Evolutionary conservation across 2,329 filamentous ascomycete genomes (phyloP), one percentile per base, ranked within the genome.

Genomic region (Colletotrichum neosansevieriae): DNA sequence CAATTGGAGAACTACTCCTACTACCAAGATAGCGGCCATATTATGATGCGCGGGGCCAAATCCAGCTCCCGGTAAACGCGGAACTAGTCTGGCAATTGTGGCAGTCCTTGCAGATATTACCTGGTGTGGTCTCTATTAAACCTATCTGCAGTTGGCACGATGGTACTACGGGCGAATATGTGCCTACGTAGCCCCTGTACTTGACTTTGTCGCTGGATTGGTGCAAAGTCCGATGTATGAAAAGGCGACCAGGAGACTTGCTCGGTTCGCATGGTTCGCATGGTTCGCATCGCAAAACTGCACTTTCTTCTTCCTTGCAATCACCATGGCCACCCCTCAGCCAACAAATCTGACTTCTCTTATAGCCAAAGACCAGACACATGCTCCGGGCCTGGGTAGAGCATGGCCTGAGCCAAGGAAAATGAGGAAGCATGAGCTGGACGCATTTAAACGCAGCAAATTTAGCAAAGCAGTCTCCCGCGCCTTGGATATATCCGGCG

Each of bases 391-490:
- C 34, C 34, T 36, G 2, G 34, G 34, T 4, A 36, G 34, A 4
- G 6, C 1, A 7, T 5, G 3, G 3, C 21, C 3, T 2, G 3
- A 2, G 2, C 21, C 3, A 21, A 21, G 3, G 21, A 2, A 21
- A 21, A 21, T 21, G 3, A 21, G 21, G n/a, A n/a, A n/a, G n/a
- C n/a, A n/a, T n/a, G n/a, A n/a, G n/a, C n/a, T n/a, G n/a, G n/a
- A n/a, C n/a, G n/a, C n/a, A n/a, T n/a, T n/a, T n/a, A n/a, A n/a
- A n/a, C n/a, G n/a, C n/a, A n/a, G n/a, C n/a, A n/a, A n/a, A n/a
- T n/a, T n/a, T n/a, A n/a, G n/a, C n/a, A n/a, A n/a, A n/a, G n/a
- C n/a, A n/a, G n/a, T n/a, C n/a, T n/a, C n/a, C n/a, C n/a, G n/a
- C n/a, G n/a, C n/a, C n/a, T n/a, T n/a, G n/a, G n/a, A n/a, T n/a